Evolutionary conservation across 257 asterid species (phyloP).

Genomic region (Rauvolfia tetraphylla): DNA sequence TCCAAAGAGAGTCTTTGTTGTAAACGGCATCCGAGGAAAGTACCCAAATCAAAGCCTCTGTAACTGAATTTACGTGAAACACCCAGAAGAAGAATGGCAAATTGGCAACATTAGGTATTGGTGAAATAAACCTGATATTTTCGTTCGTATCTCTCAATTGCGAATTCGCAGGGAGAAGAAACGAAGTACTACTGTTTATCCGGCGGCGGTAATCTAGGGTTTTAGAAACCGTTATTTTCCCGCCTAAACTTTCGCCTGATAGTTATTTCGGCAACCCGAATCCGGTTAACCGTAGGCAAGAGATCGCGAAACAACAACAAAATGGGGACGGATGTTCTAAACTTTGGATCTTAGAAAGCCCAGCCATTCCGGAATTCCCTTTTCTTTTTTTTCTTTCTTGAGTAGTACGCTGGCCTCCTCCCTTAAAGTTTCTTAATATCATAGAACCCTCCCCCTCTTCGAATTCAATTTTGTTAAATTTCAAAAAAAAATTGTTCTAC

Average conservation of each 20-base stretch:
- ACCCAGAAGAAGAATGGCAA: neutral
- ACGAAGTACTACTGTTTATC: neutral
- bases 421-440: no score
- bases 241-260: neutral
- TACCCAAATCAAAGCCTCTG: constrained; percentile 1
- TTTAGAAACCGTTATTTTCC: constrained; percentile 4
- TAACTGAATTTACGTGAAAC: neutral
- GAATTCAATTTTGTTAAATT: no score
- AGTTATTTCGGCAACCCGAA: neutral
- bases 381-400: no score
- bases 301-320: no score
- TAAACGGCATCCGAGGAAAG: neutral
- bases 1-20: neutral
- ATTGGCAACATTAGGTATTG: neutral
- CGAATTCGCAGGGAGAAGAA: neutral
- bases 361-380: no score
- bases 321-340: no score
- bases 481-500: no score
- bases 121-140: neutral
- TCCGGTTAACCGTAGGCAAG: no score
- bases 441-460: no score
- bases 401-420: no score
- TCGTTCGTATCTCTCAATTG: neutral
- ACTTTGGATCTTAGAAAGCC: no score
- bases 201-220: neutral